A percentile compares a stretch with the other conserved stretches of the same genome.
Conservation (phyloP, 1,284 basidiomycete species). For the Somion occarium region DNA sequence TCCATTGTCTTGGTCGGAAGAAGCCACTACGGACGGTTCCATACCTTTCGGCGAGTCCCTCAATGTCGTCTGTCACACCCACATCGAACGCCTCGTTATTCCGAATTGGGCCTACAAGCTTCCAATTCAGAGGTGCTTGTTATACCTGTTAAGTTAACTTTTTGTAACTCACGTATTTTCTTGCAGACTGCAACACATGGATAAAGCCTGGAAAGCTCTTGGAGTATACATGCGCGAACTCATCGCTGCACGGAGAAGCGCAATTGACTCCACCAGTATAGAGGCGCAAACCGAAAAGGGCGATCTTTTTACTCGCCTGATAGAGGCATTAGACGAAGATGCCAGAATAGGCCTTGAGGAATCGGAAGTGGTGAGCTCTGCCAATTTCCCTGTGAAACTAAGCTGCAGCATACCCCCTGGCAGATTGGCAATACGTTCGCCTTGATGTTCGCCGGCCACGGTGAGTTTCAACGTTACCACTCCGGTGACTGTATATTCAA, state of each 20-base stretch:
- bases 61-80: conserved; percentile 2
- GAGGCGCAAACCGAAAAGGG: not conserved
- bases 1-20: conserved; percentile 6
- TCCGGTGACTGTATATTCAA: not conserved
- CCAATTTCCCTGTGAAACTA: not conserved
- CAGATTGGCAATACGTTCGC: conserved; percentile 15
- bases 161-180: not conserved
- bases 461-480: conserved; percentile 1
- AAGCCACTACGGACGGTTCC: not conserved
- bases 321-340: conserved; percentile 12
- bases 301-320: conserved; percentile 12
- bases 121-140: conserved; percentile 7
- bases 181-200: conserved; percentile 7
- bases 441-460: conserved; percentile 15
- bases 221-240: conserved; percentile 6
- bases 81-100: conserved; percentile 3
- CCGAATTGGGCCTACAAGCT: conserved; percentile 11
- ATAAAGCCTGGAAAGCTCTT: not conserved
- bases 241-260: conserved; percentile 1
- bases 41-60: conserved; percentile 6
- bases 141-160: not conserved
- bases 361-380: conserved; percentile 10
- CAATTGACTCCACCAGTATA: not conserved
- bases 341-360: conserved; percentile 10
- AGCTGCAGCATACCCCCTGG: not conserved